Base-by-base conservation (phyloP, 1,284 basidiomycete genomes). In the Pyrrhoderma noxium region DNA sequence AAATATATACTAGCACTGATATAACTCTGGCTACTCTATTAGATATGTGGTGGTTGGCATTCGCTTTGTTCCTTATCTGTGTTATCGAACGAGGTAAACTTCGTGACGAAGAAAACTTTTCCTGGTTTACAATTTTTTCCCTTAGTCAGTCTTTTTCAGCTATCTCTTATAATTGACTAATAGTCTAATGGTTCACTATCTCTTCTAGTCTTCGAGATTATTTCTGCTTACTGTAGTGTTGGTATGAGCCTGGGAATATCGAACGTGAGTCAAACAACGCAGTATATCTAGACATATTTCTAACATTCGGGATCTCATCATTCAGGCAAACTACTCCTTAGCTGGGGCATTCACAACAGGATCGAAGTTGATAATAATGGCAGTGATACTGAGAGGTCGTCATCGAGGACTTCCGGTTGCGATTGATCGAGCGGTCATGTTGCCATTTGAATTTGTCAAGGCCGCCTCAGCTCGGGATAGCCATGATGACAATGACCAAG, bases 361-460 rank as follows among this genome's bases (percentile, higher is more conserved):
- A 2, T 93, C 92, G 0, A 98, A 97, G 67, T 74, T 98, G 19
- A 83, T 97, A 49, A 64, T 97, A 18, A 82, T 80, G 59, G 64
- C 76, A 3, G 92, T 97, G 58, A 97, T 98, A 91, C 73, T 98
- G 50, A 84, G 94, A 56, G 94, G 94, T 7, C 77, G 93, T 9
- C 94, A 98, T 67, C 82, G 95, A 44, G 92, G 92, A 35, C 69
- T 93, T 3, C 89, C 89, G 0, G 84, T 88, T 14, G 91, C 92
- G 14, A 93, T 96, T 53, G 89, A 95, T 67, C 84, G 92, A 23
- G 89, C 92, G 1, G 76, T 89, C 48, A 73, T 89, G 65, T 70
- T 89, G n/a, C 86, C 85, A 1, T 70, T 70, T 51, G 82, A 85
- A 56, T 79, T 77, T 56, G 57, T 59, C 16, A 57, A 65, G 51